Percentiles rank a stretch among this genome's conserved stretches.
phyloP scores from a whole-genome alignment of 345 rosid genomes.

The Lepidium sativum region DNA sequence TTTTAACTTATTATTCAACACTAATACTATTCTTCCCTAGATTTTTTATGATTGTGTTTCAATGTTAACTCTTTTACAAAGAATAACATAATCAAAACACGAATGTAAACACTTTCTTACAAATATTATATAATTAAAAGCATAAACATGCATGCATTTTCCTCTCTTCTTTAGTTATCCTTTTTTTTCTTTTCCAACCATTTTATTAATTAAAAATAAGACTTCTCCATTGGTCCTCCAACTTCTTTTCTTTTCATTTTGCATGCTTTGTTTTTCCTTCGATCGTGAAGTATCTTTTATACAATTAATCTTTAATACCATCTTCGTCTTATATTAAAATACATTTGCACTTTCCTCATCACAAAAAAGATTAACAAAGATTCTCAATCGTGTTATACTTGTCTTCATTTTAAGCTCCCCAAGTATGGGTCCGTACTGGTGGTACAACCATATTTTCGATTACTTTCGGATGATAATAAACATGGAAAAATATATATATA shows the following conservation, averaged over 20 bases:
- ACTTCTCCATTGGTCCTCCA: too few species aligned
- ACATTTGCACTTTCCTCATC: conserved; percentile 6
- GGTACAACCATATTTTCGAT: conserved; percentile 3
- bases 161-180: too few species aligned
- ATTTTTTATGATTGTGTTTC: too few species aligned
- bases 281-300: background rate
- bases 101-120: too few species aligned
- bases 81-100: too few species aligned
- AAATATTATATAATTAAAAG: too few species aligned
- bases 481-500: background rate
- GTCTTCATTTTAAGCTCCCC: background rate
- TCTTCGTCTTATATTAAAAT: background rate
- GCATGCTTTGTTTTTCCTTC: conserved; percentile 12
- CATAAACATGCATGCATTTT: too few species aligned
- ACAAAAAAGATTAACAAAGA: conserved; percentile 10
- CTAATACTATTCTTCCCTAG: too few species aligned
- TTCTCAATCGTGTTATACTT: background rate
- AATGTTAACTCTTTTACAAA: too few species aligned
- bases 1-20: too few species aligned
- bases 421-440: background rate
- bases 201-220: too few species aligned
- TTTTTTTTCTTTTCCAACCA: too few species aligned
- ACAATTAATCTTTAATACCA: background rate
- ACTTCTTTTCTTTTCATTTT: conserved; percentile 1
- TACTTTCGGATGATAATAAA: background rate